Conservation (phyloP, 2,329 filamentous ascomycete genomes). For the Paecilomyces fulvus region DNA sequence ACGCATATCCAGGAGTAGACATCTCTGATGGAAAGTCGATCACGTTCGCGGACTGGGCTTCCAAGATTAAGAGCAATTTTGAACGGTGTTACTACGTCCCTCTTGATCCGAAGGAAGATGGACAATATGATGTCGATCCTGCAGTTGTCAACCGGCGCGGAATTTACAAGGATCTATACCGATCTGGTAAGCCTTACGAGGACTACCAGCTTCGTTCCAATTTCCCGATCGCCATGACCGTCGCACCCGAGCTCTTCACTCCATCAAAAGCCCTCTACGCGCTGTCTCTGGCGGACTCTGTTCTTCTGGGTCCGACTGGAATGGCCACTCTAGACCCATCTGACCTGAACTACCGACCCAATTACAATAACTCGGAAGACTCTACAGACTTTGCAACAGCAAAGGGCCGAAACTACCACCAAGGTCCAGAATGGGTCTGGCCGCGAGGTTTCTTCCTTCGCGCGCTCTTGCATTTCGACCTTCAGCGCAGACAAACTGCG, state of each 20-base stretch:
- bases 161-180: conserved; percentile 97
- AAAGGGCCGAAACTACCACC: conserved; percentile 96
- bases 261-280: conserved; percentile 68
- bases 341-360: conserved; percentile 87
- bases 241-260: conserved; percentile 81
- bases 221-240: conserved; percentile 91
- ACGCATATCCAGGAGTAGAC: conserved; percentile 64
- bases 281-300: conserved; percentile 68
- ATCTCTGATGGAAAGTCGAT: conserved; percentile 55
- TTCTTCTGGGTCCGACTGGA: conserved; percentile 76
- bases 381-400: conserved; percentile 81
- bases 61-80: conserved; percentile 73
- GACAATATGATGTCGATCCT: conserved; percentile 70
- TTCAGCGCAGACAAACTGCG: conserved; percentile 57
- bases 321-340: conserved; percentile 93
- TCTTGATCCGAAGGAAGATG: conserved; percentile 58
- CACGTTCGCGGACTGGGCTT: conserved; percentile 70
- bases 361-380: conserved; percentile 94
- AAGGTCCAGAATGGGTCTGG: conserved; percentile 98
- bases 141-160: conserved; percentile 77
- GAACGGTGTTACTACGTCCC: conserved; percentile 90
- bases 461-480: conserved; percentile 82
- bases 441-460: conserved; percentile 92
- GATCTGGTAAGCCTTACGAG: conserved; percentile 88
- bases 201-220: conserved; percentile 95